Evolutionary conservation across 1,139 yeast species (phyloP), one percentile per base, ranked within the genome.

Genomic region (Kodamaea sp.): DNA sequence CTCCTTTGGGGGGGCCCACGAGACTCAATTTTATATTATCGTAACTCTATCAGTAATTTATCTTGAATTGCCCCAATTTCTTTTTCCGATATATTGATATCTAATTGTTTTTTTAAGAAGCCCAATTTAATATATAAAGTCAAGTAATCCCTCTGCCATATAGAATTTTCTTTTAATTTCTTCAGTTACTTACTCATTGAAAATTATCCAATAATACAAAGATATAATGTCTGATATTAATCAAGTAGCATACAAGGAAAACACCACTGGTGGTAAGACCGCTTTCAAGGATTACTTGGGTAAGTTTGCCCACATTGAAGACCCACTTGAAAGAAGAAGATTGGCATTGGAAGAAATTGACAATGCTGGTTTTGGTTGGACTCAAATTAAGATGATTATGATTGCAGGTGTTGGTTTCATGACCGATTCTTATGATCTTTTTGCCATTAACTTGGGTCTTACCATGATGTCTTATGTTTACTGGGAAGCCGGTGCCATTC

Each of bases 381-480:
- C 88, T 58, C 96, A 87, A 58, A 64, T 87, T 41, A 81, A 89
- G 64, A 88, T 92, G 73, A 85, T 88, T 57, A 57, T 79, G 65
- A 89, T 88, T 62, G 96, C 95, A 27, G 96, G 96, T 72, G 95
- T 87, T 48, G 96, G 96, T 61, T 88, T 88, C 78, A 65, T 88
- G 68, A 87, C 95, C 23, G 96, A 88, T 67, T 82, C 96, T 41
- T 88, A 87, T 65, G 96, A 88, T 71, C 85, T 88, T 53, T 87
- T 88, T 54, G 92, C 96, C 52, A 87, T 88, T 55, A 85, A 84
- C 65, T 70, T 88, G 67, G 90, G 87, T 60, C 66, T 84, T 36
- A 57, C 87, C 40, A 84, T 85, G 88, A 67, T 86, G 75, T 58
- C 78, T 30, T 79, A 81, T 54, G 95, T 82, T 41, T 84, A 63